Percentiles rank a stretch among this genome's conserved stretches.
phyloP scores from a whole-genome alignment of 2,329 filamentous ascomycete species.

The Eurotiales sp. region DNA sequence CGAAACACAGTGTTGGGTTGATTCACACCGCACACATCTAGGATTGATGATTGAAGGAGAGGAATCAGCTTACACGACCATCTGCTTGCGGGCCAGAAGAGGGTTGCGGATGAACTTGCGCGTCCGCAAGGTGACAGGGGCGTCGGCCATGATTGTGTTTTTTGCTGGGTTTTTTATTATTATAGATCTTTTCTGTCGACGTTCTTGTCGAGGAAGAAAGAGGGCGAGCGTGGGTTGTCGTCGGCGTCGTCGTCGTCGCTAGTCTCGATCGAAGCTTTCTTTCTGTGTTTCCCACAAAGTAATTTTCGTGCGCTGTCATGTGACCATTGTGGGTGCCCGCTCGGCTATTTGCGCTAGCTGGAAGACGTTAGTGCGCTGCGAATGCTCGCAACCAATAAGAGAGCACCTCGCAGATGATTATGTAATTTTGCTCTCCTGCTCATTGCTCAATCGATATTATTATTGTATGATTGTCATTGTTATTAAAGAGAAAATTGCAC shows the following conservation, averaged over 20 bases:
- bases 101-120: conserved; percentile 99
- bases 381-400: neutral
- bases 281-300: conserved; percentile 15
- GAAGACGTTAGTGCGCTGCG: neutral
- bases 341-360: conserved; percentile 39
- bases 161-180: no score
- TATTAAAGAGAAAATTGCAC: no score
- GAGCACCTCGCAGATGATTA: no score
- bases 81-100: conserved; percentile 97
- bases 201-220: conserved; percentile 15
- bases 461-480: no score
- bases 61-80: conserved; percentile 88
- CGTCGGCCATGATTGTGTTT: conserved; percentile 78
- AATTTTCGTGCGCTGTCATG: conserved; percentile 37
- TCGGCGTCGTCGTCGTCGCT: neutral
- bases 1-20: neutral
- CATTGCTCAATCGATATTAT: neutral
- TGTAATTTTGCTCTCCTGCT: no score
- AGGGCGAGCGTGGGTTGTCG: no score
- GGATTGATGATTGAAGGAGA: conserved; percentile 15
- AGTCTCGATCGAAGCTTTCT: no score
- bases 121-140: conserved; percentile 80
- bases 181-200: conserved; percentile 12
- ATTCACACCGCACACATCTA: no score
- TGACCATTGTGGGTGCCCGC: conserved; percentile 28